Evolutionary conservation across 108 stramenopile species (phyloP).

Genomic region (Mayamaea pseudoterrestris): DNA sequence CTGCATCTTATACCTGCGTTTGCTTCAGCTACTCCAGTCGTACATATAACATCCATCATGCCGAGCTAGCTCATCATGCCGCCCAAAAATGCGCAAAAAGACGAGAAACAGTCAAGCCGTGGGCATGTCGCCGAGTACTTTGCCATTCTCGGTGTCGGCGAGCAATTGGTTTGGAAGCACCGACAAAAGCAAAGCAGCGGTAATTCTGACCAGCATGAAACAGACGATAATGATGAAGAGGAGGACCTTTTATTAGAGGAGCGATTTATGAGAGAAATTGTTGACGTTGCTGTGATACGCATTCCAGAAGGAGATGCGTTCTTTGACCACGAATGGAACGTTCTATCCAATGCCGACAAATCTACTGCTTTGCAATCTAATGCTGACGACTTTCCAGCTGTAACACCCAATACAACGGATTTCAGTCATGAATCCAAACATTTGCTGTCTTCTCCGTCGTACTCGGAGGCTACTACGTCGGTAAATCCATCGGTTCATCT

Average conservation of each 20-base stretch:
- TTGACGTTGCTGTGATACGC: constrained; percentile 26
- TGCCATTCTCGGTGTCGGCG: constrained; percentile 64
- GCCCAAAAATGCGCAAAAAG: too few relatives aligned
- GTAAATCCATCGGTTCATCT: background rate
- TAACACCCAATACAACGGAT: too few relatives aligned
- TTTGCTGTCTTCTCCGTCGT: constrained; percentile 1
- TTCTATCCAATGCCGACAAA: too few relatives aligned
- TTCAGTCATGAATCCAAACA: background rate
- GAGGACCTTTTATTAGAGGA: constrained; percentile 32
- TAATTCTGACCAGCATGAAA: background rate
- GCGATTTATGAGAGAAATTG: constrained; percentile 72
- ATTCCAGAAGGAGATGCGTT: too few relatives aligned
- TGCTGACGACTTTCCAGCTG: too few relatives aligned
- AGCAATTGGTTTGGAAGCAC: constrained; percentile 35
- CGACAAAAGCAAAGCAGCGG: constrained; percentile 10
- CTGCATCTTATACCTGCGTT: too few relatives aligned
- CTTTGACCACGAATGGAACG: too few relatives aligned
- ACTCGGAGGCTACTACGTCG: constrained; percentile 3
- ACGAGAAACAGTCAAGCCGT: constrained; percentile 1
- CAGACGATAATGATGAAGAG: constrained; percentile 14
- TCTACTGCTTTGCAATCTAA: too few relatives aligned
- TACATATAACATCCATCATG: too few relatives aligned
- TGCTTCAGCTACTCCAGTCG: too few relatives aligned
- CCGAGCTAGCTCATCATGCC: too few relatives aligned
- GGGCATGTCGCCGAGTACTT: constrained; percentile 80